Percentiles rank a stretch among this genome's conserved stretches.
phyloP scores from a whole-genome alignment of 768 basidiomycete genomes.

The Lanmaoa pseudosensibilis region DNA sequence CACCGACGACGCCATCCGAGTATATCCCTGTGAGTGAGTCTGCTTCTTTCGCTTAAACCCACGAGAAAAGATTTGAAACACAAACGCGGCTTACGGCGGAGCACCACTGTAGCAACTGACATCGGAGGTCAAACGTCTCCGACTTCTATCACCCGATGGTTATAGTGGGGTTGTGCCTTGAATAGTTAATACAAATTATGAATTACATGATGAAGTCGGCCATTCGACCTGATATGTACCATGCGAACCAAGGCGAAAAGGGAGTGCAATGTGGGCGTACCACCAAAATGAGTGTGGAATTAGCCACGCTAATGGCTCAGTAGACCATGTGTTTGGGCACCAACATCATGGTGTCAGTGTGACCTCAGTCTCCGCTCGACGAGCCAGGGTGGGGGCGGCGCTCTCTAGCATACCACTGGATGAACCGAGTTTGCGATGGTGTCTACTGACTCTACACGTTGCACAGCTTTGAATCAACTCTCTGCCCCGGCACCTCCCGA shows the following conservation, averaged over 20 bases:
- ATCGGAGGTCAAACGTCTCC: conserved; percentile 26
- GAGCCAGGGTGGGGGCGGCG: too few relatives aligned
- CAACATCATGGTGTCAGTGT: background rate
- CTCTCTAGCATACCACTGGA: too few relatives aligned
- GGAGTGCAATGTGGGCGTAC: background rate
- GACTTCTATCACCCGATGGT: conserved; percentile 24
- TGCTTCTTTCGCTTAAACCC: conserved; percentile 12
- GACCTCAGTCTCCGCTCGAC: background rate
- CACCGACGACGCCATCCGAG: conserved; percentile 16
- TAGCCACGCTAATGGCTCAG: background rate
- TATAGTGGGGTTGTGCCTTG: background rate
- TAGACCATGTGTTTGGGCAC: background rate
- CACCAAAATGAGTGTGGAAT: background rate
- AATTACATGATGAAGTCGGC: background rate
- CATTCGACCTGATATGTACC: background rate
- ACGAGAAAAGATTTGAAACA: background rate
- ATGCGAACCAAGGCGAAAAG: background rate
- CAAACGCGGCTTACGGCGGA: background rate
- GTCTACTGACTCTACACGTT: too few relatives aligned
- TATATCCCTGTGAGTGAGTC: background rate
- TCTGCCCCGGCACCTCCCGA: too few relatives aligned
- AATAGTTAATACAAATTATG: background rate
- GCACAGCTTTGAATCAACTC: too few relatives aligned
- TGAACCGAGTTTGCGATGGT: too few relatives aligned
- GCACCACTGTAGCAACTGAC: conserved; percentile 7